A percentile compares a stretch with the other conserved stretches of the same genome.
Evolutionary conservation across 108 stramenopile species (phyloP).

Genomic region (Nitzschia sp.): DNA sequence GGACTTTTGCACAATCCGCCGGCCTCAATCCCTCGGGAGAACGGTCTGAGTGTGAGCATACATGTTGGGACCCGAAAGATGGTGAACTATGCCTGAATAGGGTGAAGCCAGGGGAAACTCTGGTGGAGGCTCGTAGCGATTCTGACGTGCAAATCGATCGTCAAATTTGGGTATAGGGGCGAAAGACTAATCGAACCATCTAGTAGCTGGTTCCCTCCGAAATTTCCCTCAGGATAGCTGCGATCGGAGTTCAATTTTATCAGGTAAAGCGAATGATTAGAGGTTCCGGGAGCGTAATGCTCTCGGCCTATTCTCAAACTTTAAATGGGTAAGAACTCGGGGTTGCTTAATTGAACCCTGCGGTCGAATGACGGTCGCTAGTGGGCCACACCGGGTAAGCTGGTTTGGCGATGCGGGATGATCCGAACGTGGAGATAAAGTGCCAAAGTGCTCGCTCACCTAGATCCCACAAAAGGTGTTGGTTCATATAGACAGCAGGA

Average conservation of each 20-base stretch:
- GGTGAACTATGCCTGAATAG: conserved; percentile 98
- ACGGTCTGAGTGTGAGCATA: conserved; percentile 94
- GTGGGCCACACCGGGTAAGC: conserved; percentile 98
- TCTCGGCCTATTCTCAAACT: conserved; percentile 97
- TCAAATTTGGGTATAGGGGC: conserved; percentile 97
- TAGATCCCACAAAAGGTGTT: conserved; percentile 98
- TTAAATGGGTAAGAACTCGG: conserved; percentile 94
- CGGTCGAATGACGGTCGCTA: conserved; percentile 92
- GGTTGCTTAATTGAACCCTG: conserved; percentile 93
- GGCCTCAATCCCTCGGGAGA: conserved; percentile 84
- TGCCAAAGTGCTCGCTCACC: conserved; percentile 95
- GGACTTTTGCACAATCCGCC: conserved; percentile 85
- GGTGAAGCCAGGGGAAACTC: conserved; percentile 96
- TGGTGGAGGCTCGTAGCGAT: conserved; percentile 95
- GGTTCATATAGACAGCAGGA: conserved; percentile 97
- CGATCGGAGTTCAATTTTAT: conserved; percentile 87
- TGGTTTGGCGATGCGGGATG: conserved; percentile 97
- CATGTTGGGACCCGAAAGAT: conserved; percentile 95
- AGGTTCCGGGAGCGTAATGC: conserved; percentile 90
- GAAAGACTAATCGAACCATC: conserved; percentile 98
- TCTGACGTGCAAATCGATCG: conserved; percentile 96
- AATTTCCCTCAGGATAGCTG: conserved; percentile 97
- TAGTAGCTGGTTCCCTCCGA: conserved; percentile 97
- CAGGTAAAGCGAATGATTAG: conserved; percentile 99
- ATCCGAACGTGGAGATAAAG: conserved; percentile 96